phyloP scores from a whole-genome alignment of 2,329 filamentous ascomycete genomes.

The Diaporthe vexans region DNA sequence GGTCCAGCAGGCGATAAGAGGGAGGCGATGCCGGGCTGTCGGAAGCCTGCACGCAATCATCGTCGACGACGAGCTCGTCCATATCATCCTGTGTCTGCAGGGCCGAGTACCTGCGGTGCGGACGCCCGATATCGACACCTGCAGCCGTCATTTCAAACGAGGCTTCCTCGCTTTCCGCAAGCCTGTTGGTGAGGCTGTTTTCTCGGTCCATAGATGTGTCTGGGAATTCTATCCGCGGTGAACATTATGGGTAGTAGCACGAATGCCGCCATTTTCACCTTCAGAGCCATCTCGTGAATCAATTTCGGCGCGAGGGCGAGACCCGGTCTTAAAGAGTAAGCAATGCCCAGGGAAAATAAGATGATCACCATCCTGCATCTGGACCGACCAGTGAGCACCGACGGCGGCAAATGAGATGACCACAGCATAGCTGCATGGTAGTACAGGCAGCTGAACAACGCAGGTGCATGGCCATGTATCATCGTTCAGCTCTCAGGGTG shows the following conservation, averaged over 20 bases:
- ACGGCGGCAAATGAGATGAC: not conserved
- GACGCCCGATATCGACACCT: not conserved
- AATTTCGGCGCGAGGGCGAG: not conserved
- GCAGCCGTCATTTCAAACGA: not conserved
- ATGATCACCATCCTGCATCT: not conserved
- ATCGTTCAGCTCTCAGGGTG: slow-evolving; percentile 7
- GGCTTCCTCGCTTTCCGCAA: not conserved
- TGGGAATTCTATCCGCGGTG: not conserved
- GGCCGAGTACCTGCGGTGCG: not conserved
- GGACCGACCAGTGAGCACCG: not conserved
- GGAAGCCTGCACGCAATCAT: not conserved
- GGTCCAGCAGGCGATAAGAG: slow-evolving; percentile 10
- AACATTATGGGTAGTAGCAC: not conserved
- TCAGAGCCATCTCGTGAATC: not conserved
- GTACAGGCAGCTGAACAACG: not conserved
- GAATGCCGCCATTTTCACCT: not conserved
- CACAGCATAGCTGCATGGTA: not conserved
- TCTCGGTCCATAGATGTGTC: slow-evolving; percentile 8
- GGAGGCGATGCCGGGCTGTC: not conserved
- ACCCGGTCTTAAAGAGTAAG: not conserved
- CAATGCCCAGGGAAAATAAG: not conserved
- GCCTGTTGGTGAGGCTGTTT: too few relatives aligned
- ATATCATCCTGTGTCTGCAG: not conserved
- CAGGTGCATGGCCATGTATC: not conserved
- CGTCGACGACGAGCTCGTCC: not conserved